Conservation (phyloP, 2,329 filamentous ascomycete species). For the Fusarium marasasianum region DNA sequence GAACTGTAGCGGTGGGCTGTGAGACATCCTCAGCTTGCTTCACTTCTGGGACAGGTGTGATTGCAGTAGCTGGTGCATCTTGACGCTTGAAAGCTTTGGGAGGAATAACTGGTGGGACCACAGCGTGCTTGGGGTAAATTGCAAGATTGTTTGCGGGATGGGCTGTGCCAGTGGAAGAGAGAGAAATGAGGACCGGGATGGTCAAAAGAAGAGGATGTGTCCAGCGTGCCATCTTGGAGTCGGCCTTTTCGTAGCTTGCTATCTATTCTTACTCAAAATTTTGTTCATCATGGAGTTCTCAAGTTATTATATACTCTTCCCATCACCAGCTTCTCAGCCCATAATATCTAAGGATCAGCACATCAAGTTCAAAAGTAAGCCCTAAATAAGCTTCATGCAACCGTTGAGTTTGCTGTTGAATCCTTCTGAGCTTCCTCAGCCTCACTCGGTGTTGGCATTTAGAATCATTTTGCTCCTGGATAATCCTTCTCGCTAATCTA, state of each 20-base stretch:
- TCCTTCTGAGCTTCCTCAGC: neutral
- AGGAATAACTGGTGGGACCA: neutral
- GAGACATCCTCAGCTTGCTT: neutral
- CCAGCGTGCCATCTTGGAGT: neutral
- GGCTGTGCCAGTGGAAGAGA: neutral
- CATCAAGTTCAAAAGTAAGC: neutral
- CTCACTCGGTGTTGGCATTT: neutral
- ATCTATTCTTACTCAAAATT: neutral
- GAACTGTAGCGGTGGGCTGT: neutral
- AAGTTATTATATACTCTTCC: neutral
- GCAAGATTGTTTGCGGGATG: neutral
- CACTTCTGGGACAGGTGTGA: neutral
- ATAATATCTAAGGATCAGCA: too few species aligned
- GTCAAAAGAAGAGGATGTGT: conserved; percentile 1
- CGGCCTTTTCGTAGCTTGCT: neutral
- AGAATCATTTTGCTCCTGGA: neutral
- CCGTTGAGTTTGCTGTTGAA: neutral
- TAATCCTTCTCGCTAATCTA: conserved; percentile 1
- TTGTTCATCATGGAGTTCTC: neutral
- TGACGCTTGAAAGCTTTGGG: neutral
- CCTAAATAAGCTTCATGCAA: neutral
- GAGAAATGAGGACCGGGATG: conserved; percentile 6
- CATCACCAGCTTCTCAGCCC: neutral
- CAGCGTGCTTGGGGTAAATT: neutral
- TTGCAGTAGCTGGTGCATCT: neutral